A percentile compares a stretch with the other conserved stretches of the same genome.
These are phyloP conservation scores for Graphiopsis chlorocephala DNA, from an alignment of 2,329 filamentous ascomycete species.

Conservation along the genomic window DNA sequence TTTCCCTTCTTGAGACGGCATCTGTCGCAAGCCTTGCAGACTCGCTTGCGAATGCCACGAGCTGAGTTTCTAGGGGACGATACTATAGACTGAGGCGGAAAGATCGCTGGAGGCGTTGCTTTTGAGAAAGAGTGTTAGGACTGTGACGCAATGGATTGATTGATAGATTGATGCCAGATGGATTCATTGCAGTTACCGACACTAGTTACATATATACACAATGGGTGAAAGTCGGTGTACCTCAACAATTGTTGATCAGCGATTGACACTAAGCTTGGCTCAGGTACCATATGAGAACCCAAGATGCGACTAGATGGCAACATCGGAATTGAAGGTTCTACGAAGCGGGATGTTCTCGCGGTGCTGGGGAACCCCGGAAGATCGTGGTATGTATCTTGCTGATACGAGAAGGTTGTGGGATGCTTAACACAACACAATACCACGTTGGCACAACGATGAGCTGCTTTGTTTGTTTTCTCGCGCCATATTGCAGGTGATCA, in stretches of 20 bases:
- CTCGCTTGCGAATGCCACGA: conserved; percentile 51
- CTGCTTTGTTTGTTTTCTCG: background rate
- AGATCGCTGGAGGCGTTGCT: conserved; percentile 22
- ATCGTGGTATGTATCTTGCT: background rate
- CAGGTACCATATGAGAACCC: background rate
- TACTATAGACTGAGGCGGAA: conserved; percentile 22
- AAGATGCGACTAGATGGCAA: background rate
- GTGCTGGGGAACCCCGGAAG: background rate
- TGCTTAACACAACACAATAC: background rate
- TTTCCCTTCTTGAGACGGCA: conserved; percentile 67
- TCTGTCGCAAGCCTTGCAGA: conserved; percentile 65
- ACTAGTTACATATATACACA: background rate
- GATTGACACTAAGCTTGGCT: background rate
- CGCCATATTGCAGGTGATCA: background rate
- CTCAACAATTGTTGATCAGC: background rate
- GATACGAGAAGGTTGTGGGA: background rate
- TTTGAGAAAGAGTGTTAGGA: background rate
- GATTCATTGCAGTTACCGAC: background rate
- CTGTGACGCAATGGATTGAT: background rate
- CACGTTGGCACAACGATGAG: background rate
- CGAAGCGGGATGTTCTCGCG: background rate
- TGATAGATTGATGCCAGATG: background rate
- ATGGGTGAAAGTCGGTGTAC: background rate
- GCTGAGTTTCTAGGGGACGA: conserved; percentile 26
- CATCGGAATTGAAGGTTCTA: background rate